A percentile compares a stretch with the other conserved stretches of the same genome.
phyloP scores from a whole-genome alignment of 148 eudicot genomes.

The Rhododendron williamsianum region DNA sequence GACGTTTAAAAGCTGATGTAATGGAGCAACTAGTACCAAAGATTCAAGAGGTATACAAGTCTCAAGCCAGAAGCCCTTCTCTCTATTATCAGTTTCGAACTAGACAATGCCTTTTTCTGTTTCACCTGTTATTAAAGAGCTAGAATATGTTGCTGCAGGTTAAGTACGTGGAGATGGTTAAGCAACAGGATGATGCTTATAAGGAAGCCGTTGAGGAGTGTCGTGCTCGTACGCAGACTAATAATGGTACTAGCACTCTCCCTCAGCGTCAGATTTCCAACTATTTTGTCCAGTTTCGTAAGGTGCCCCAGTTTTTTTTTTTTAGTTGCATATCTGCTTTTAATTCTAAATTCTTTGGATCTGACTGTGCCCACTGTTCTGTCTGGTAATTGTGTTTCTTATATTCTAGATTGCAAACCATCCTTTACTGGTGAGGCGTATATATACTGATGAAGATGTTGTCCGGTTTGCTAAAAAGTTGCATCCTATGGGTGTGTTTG shows the following conservation, averaged over 20 bases:
- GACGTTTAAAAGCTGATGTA: conserved; percentile 93
- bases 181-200: conserved; percentile 70
- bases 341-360: background rate
- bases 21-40: conserved; percentile 95
- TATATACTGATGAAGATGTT: conserved; percentile 67
- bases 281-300: conserved; percentile 91
- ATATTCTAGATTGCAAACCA: conserved; percentile 90
- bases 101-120: conserved; percentile 4
- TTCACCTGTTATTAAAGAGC: conserved; percentile 8
- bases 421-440: conserved; percentile 85
- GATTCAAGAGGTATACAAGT: conserved; percentile 55
- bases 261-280: conserved; percentile 93
- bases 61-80: background rate
- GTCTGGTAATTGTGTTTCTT: conserved; percentile 8
- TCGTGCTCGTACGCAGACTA: conserved; percentile 46
- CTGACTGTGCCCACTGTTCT: background rate
- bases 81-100: background rate
- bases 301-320: conserved; percentile 40
- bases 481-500: conserved; percentile 88
- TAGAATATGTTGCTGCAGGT: conserved; percentile 39
- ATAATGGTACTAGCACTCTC: conserved; percentile 33
- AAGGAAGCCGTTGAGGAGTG: conserved; percentile 83
- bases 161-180: conserved; percentile 68
- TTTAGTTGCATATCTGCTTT: background rate
- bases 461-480: conserved; percentile 68